Evolutionary conservation across 2,329 filamentous ascomycete species (phyloP).

Genomic region (Exophiala phaeomuriformis): DNA sequence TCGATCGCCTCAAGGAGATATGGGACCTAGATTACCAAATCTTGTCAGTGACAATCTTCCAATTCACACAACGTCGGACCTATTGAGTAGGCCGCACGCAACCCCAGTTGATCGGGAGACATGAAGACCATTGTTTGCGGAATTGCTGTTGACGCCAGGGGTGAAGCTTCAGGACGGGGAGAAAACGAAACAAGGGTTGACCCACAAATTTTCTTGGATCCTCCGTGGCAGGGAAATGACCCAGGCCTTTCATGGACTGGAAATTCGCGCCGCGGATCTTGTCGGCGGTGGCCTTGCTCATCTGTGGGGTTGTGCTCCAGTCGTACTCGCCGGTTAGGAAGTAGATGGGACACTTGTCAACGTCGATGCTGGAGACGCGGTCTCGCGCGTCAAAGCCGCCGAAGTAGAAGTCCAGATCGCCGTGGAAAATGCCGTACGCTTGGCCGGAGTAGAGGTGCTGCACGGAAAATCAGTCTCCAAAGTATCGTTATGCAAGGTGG

Average conservation of each 20-base stretch:
- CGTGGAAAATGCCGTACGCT: constrained; percentile 48
- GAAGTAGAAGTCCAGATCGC: constrained; percentile 47
- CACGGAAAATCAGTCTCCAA: not conserved
- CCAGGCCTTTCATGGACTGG: constrained; percentile 41
- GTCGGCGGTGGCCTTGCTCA: constrained; percentile 42
- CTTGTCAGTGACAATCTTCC: too few relatives aligned
- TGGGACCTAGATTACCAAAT: constrained; percentile 2
- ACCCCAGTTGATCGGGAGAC: not conserved
- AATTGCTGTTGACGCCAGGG: not conserved
- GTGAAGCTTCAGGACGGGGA: too few relatives aligned
- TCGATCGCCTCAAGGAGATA: constrained; percentile 18
- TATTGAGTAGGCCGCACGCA: not conserved
- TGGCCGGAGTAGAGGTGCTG: constrained; percentile 43
- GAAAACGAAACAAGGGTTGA: not conserved
- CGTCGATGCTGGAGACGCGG: constrained; percentile 41
- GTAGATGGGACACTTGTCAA: constrained; percentile 44
- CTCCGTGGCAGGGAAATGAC: constrained; percentile 45
- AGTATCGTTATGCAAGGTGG: not conserved
- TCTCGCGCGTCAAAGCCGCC: constrained; percentile 44
- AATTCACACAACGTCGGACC: too few relatives aligned
- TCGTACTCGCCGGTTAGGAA: constrained; percentile 40
- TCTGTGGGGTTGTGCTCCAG: constrained; percentile 39
- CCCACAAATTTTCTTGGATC: constrained; percentile 36
- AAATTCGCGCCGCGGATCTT: constrained; percentile 43
- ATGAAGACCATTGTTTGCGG: not conserved